Evolutionary conservation across 352 stramenopile species (phyloP).

Genomic region (Phytophthora syringae): DNA sequence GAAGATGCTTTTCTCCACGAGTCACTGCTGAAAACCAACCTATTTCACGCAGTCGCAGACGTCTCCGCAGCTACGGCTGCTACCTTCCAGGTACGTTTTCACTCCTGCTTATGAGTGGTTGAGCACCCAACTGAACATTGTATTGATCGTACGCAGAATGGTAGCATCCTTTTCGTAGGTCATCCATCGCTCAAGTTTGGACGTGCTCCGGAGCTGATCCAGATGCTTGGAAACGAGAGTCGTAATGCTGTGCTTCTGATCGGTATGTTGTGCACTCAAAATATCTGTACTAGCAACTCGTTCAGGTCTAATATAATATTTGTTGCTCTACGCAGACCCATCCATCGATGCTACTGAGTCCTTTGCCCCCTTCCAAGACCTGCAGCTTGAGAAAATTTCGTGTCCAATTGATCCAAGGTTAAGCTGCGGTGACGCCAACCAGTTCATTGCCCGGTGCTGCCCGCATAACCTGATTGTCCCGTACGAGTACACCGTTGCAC

Average conservation of each 20-base stretch:
- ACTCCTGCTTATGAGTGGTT: neutral
- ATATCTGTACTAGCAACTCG: neutral
- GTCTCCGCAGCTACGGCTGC: conserved; percentile 52
- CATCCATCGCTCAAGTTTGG: conserved; percentile 76
- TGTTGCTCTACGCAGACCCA: conserved; percentile 46
- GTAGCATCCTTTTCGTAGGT: conserved; percentile 79
- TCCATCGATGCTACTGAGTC: conserved; percentile 55
- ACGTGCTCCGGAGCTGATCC: conserved; percentile 55
- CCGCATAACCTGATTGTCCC: conserved; percentile 76
- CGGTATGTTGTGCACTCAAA: conserved; percentile 31
- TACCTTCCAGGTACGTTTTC: conserved; percentile 60
- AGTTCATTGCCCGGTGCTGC: conserved; percentile 82
- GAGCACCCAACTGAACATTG: neutral
- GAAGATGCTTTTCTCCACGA: conserved; percentile 79
- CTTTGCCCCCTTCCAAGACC: conserved; percentile 60
- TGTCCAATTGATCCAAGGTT: conserved; percentile 81
- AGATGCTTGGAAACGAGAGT: conserved; percentile 59
- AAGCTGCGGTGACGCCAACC: conserved; percentile 86
- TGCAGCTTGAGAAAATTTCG: conserved; percentile 79
- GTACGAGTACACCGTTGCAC: conserved; percentile 56
- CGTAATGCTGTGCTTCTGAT: conserved; percentile 80
- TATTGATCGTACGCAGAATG: conserved; percentile 40
- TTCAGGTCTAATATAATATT: neutral
- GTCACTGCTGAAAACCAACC: conserved; percentile 51
- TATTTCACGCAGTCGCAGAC: conserved; percentile 53